phyloP scores from a whole-genome alignment of 441 rosid species.

The Bruguiera hainesii region DNA sequence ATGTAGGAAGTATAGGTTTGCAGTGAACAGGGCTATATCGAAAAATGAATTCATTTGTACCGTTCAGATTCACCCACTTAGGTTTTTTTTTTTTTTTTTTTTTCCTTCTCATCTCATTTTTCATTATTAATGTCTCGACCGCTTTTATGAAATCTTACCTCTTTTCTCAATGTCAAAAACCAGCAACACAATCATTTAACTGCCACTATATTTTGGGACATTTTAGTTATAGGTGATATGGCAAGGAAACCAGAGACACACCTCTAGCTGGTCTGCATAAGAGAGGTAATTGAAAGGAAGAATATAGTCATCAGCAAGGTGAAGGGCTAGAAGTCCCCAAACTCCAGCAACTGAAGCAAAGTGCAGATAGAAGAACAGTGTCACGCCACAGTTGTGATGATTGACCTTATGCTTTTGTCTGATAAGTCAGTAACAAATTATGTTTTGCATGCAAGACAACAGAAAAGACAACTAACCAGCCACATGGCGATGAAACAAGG shows the following conservation, averaged over 20 bases:
- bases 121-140: no score
- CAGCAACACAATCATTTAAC: neutral
- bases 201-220: neutral
- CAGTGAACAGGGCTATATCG: no score
- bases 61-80: neutral
- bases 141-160: no score
- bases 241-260: slow-evolving; percentile 18
- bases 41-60: neutral
- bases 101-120: neutral
- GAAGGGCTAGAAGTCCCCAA: slow-evolving; percentile 81
- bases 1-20: neutral
- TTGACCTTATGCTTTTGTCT: neutral
- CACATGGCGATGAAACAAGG: slow-evolving; percentile 78
- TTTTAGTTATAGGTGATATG: neutral
- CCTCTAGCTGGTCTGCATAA: slow-evolving; percentile 65
- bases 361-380: slow-evolving; percentile 3
- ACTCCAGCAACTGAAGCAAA: slow-evolving; percentile 61
- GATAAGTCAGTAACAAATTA: slow-evolving; percentile 6
- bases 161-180: no score
- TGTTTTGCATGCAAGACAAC: neutral
- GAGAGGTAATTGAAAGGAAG: slow-evolving; percentile 68
- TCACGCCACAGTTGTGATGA: neutral
- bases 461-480: slow-evolving; percentile 54
- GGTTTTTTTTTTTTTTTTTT: no score
- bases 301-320: slow-evolving; percentile 69